A percentile compares a stretch with the other conserved stretches of the same genome.
phyloP scores from a whole-genome alignment of 371 early-diverging fungal species.

The Sporodiniella umbellata region DNA sequence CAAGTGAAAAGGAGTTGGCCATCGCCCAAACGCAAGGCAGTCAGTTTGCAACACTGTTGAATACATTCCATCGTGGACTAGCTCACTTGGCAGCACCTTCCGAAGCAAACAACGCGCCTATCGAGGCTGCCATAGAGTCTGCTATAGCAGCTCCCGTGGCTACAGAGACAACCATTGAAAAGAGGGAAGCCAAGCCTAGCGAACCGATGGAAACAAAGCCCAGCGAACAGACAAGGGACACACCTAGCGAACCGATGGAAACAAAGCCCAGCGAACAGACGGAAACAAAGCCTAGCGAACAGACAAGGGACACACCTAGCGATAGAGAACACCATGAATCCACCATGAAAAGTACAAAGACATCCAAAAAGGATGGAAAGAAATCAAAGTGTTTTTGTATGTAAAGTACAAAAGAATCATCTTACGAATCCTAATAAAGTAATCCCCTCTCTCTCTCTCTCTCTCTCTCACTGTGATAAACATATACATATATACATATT shows the following conservation, averaged over 20 bases:
- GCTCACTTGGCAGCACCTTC: background rate
- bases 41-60: conserved; percentile 55
- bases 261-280: background rate
- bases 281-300: too few relatives aligned
- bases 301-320: too few relatives aligned
- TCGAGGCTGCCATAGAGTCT: background rate
- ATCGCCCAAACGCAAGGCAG: conserved; percentile 66
- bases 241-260: background rate
- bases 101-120: background rate
- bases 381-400: background rate
- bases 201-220: background rate
- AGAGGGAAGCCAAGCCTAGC: background rate
- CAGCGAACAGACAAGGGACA: too few relatives aligned
- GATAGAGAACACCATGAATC: too few relatives aligned
- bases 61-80: background rate
- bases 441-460: too few relatives aligned
- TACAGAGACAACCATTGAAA: background rate
- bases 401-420: background rate
- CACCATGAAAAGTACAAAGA: background rate
- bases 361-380: background rate
- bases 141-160: background rate
- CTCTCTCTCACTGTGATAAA: too few relatives aligned
- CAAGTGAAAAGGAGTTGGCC: conserved; percentile 61
- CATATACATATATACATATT: too few relatives aligned
- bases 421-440: background rate